Base-by-base conservation (phyloP, 164 flowering plant genomes). In the Dillenia suffruticosa region DNA sequence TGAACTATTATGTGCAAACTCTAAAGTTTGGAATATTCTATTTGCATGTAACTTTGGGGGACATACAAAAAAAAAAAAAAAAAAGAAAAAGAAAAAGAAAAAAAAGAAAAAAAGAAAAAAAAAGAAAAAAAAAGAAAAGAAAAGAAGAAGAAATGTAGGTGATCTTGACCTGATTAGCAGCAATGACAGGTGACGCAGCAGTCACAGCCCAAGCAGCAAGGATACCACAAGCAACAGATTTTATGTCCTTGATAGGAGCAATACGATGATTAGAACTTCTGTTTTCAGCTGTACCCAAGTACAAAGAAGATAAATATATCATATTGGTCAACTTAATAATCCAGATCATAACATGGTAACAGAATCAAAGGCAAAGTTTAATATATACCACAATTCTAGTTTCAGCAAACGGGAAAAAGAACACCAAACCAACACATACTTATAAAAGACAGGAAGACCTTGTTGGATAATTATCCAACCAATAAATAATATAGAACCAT, bases 161-260 rank as follows among this genome's bases (percentile, higher is more conserved):
- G 46, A 8, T 63, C 11, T 49, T 46, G 12, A 88, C 97, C 96
- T 79, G 88, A 73, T 55, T 72, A 52, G 93, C 98, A 73, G 97
- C 99, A 48, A 84, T 68, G 14, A 80, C 92, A 49, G 95, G 92
- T 2, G 95, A 81, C 32, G 84, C 86, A 77, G 88, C 14, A 47
- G 93, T 69, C 50, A 94, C 65, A 19, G 92, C 91, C 83, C 78
- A 86, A 72, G 69, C 85, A 76, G 97, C 95, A 51, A 94, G 80
- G 60, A 85, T 56, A 19, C 97, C 87, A 73, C 87, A 85, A 57
- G 93, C 90, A 22, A 81, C 83, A 68, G 64, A 71, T 54, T 73
- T 80, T 9, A 88, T 63, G 56, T 81, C 79, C 72, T 75, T 82
- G 24, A 74, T 60, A 0, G 59, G 73, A 44, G 65, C 65, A 43